Conservation (phyloP, 495 filamentous ascomycete species). For the Xylaria venustula region DNA sequence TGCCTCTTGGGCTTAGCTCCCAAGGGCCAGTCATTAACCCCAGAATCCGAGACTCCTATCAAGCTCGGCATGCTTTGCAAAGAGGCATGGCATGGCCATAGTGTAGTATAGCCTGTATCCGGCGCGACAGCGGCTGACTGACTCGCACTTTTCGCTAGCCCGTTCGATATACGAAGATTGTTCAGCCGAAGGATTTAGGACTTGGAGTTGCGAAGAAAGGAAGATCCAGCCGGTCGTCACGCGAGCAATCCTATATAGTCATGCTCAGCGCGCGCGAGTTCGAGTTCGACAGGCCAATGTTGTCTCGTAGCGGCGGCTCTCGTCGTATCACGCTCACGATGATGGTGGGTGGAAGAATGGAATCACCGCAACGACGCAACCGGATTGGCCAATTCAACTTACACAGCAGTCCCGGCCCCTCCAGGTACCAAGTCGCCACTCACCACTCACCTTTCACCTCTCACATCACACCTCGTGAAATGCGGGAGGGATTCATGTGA, state of each 20-base stretch:
- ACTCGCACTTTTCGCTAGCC: not conserved
- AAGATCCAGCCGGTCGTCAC: not conserved
- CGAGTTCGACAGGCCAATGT: not conserved
- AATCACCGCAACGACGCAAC: not conserved
- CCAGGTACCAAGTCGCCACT: not conserved
- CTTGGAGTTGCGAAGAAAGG: not conserved
- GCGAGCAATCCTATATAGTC: not conserved
- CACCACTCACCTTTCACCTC: not conserved
- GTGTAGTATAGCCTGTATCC: too few species aligned
- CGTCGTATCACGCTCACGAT: not conserved
- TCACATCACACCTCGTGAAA: not conserved
- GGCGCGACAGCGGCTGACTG: not conserved
- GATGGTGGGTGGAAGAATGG: not conserved
- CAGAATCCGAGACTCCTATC: not conserved
- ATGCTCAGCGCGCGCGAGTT: slow-evolving; percentile 2
- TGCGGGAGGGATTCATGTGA: not conserved
- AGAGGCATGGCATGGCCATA: not conserved
- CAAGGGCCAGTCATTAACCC: not conserved
- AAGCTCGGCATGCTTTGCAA: not conserved
- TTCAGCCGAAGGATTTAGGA: not conserved
- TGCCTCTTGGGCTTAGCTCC: not conserved
- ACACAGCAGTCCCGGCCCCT: not conserved
- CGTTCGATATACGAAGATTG: not conserved
- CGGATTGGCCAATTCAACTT: slow-evolving; percentile 12
- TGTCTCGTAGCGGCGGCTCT: not conserved